Base-by-base conservation (phyloP, 306 rosid genomes). In the Senna siamea region DNA sequence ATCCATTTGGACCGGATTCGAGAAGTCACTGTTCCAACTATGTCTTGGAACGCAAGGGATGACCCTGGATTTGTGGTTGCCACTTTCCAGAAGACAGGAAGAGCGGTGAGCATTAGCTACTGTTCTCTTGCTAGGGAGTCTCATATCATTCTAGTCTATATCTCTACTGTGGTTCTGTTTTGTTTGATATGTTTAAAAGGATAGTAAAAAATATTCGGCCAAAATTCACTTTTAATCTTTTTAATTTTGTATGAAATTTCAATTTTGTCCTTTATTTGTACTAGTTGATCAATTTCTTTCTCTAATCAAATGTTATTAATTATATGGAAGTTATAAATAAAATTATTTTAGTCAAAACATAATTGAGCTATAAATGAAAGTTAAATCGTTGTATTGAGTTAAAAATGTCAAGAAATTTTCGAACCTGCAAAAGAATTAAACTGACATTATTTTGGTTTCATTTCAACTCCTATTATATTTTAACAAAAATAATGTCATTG, bases 61-160 rank as follows among this genome's bases (percentile, higher is more conserved):
- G 89, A 87, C 77, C 95, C 92, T 76, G 92, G 89, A 52, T 89
- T 89, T 85, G 85, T 89, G 41, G 51, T 85, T 80, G 92, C 92
- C 64, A 78, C 79, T 56, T 89, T 89, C 76, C 84, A 75, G 69
- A 73, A 76, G 80, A 76, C 80, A 68, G 84, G 79, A 67, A 83
- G 76, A 71, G 79, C 77, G 61, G 85, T 81, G 70, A 81, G 79
- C 73, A 81, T 89, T 70, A 81, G 87, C 77, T 82, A 87, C 57
- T 89, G 95, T 78, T 80, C 90, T 46, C 84, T 89, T n/a, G 86
- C 90, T 11, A 77, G 90, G 73, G 86, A 89, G 76, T 87, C 95
- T 73, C 81, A 85, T 48, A 70, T 80, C 52, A 47, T 87, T 44
- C 5, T 79, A 20, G 69, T 81, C 32, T 87, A 87, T 78, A 6